Evolutionary conservation across 2,329 filamentous ascomycete genomes (phyloP).

Genomic region (Penicillium occitanis): DNA sequence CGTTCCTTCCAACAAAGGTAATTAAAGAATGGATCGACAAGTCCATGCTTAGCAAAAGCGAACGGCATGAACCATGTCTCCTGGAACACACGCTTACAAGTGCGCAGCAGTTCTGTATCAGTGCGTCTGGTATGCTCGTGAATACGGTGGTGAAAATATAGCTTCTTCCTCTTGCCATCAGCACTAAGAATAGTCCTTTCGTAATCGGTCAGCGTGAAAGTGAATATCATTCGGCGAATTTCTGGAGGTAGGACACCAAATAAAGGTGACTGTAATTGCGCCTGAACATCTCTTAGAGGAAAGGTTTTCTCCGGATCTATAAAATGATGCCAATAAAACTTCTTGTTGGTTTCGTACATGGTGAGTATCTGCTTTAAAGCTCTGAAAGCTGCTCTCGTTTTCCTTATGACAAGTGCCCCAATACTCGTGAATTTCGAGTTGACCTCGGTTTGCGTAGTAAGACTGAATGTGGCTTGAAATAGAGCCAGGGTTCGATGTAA

Average conservation of each 20-base stretch:
- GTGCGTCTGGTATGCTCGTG: slow-evolving; percentile 38
- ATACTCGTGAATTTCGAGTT: too few relatives aligned
- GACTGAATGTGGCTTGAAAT: too few relatives aligned
- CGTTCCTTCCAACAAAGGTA: not conserved
- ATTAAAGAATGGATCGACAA: too few relatives aligned
- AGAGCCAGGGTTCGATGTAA: too few relatives aligned
- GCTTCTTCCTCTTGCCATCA: not conserved
- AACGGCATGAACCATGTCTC: slow-evolving; percentile 49
- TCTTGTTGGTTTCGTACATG: too few relatives aligned
- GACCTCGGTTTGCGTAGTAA: too few relatives aligned
- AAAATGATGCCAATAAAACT: not conserved
- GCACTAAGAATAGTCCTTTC: slow-evolving; percentile 24
- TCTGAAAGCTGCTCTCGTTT: too few relatives aligned
- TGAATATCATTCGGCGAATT: slow-evolving; percentile 52
- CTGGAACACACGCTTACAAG: slow-evolving; percentile 45
- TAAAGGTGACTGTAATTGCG: slow-evolving; percentile 30
- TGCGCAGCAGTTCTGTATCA: slow-evolving; percentile 42
- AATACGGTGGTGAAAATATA: not conserved
- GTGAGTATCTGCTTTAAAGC: too few relatives aligned
- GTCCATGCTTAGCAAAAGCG: slow-evolving; percentile 36
- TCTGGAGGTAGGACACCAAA: slow-evolving; percentile 49
- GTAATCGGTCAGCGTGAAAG: slow-evolving; percentile 40
- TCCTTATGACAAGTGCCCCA: too few relatives aligned
- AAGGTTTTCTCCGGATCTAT: not conserved
- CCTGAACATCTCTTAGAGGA: not conserved